Base-by-base conservation (phyloP, 78 protist genomes). In the Dictyostelium intermedium region DNA sequence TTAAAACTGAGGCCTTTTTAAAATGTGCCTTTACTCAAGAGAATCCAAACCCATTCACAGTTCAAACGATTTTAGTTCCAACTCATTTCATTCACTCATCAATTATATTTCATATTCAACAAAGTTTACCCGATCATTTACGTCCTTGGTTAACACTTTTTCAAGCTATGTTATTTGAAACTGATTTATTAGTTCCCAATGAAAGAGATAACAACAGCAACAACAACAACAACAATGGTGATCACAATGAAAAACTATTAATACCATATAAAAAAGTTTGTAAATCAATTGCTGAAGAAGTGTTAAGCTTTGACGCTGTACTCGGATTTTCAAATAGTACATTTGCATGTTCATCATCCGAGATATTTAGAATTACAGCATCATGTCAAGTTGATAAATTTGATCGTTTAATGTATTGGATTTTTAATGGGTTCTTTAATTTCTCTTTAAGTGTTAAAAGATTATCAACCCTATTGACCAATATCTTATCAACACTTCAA, bases 191-290 rank as follows among this genome's bases (percentile, higher is more conserved):
- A 5, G 34, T 56, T 32, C 3, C 2, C 14, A 23, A 30, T 66
- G 5, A 76, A 4, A 61, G 8, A 10, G 18, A 27, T 20, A 37
- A n/a, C 74, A 45, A 10, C 53, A 45, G 13, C 53, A 50, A 14
- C 61, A 25, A 23, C 13, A 23, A 63, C 2, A 25, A 20, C 20
- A 43, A 34, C 23, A 9, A 78, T 14, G 82, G 82, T 76, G 13
- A 30, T 20, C 35, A 74, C 6, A 3, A 20, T 10, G 81, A 74
- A 56, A 56, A 50, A 50, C 0, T 56, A 66, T 66, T 66, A 5
- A 77, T 86, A 27, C 43, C 41, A 27, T 87, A 70, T 41, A 87
- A 87, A 79, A 34, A 79, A 43, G 93, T 87, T 14, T 23, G 37
- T 27, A 10, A 41, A n/a, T 14, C 20, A 18, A 60, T 79, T 9